Evolutionary conservation across 2,329 filamentous ascomycete genomes (phyloP).

Genomic region (Penicillium sp.): DNA sequence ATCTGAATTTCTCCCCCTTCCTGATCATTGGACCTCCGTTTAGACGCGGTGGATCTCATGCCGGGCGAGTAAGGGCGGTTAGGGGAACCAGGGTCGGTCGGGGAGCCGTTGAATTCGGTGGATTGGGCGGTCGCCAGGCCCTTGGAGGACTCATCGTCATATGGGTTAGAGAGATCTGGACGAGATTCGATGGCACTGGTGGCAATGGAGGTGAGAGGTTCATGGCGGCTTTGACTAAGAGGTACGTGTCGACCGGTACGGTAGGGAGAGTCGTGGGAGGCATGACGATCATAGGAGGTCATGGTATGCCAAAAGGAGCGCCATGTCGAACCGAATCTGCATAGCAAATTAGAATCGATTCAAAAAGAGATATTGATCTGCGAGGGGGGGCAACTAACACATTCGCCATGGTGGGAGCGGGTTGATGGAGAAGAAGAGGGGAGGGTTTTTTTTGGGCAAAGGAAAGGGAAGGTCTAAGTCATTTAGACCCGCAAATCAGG

Average conservation of each 20-base stretch:
- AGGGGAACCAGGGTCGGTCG: conserved; percentile 56
- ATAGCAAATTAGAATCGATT: neutral
- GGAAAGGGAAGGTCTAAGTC: conserved; percentile 4
- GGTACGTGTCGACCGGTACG: conserved; percentile 87
- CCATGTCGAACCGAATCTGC: conserved; percentile 69
- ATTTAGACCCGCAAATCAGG: conserved; percentile 5
- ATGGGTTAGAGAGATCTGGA: conserved; percentile 75
- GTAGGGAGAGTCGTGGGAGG: conserved; percentile 88
- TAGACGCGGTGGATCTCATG: conserved; percentile 73
- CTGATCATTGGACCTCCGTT: conserved; percentile 59
- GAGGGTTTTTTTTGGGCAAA: neutral
- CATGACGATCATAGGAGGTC: conserved; percentile 79
- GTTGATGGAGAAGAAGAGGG: conserved; percentile 4
- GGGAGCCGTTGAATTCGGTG: conserved; percentile 63
- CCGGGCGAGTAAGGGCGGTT: conserved; percentile 84
- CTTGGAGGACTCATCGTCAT: conserved; percentile 69
- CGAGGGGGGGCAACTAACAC: conserved; percentile 14
- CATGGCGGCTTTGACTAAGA: conserved; percentile 76
- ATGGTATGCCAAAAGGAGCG: conserved; percentile 95
- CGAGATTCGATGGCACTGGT: conserved; percentile 85
- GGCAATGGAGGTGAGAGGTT: conserved; percentile 81
- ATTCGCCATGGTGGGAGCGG: conserved; percentile 24
- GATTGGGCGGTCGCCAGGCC: conserved; percentile 56
- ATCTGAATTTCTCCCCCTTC: conserved; percentile 89
- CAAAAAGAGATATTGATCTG: neutral